phyloP scores from a whole-genome alignment of 2,329 filamentous ascomycete species.

The Colletotrichum eremochloae region DNA sequence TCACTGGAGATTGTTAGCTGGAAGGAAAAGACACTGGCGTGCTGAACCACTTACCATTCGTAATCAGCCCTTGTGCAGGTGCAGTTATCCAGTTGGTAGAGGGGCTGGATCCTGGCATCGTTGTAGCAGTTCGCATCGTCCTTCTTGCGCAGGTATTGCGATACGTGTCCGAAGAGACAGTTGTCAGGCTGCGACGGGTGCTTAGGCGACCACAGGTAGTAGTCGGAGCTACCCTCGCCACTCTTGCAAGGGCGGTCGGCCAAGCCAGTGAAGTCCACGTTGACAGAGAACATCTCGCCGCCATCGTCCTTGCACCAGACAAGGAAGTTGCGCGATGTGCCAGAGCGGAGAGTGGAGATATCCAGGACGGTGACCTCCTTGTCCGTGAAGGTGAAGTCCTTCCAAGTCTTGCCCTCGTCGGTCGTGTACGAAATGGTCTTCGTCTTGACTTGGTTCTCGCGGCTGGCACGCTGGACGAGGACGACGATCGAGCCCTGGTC shows the following conservation, averaged over 20 bases:
- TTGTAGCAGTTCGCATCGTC: conserved; percentile 85
- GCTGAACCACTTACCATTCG: conserved; percentile 78
- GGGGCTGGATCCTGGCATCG: conserved; percentile 75
- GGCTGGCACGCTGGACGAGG: conserved; percentile 79
- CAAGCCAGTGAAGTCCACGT: conserved; percentile 89
- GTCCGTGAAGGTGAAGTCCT: conserved; percentile 78
- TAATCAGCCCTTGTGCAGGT: conserved; percentile 87
- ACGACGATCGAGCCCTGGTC: conserved; percentile 95
- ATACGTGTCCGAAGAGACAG: conserved; percentile 92
- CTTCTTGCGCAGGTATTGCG: conserved; percentile 93
- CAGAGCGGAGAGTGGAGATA: conserved; percentile 89
- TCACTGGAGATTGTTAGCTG: conserved; percentile 69
- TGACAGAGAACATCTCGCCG: conserved; percentile 77
- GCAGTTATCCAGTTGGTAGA: conserved; percentile 84
- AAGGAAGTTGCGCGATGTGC: conserved; percentile 90
- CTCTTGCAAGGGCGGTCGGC: conserved; percentile 79
- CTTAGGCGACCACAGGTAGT: conserved; percentile 87
- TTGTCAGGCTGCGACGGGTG: conserved; percentile 84
- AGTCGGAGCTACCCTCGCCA: conserved; percentile 71
- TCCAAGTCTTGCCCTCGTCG: conserved; percentile 87
- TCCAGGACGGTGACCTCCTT: conserved; percentile 80
- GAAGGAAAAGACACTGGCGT: neutral
- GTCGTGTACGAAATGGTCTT: conserved; percentile 80
- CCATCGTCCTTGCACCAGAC: conserved; percentile 79
- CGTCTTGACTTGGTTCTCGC: conserved; percentile 77